Conservation (phyloP, 352 stramenopile species). For the Phytophthora sansomeana region DNA sequence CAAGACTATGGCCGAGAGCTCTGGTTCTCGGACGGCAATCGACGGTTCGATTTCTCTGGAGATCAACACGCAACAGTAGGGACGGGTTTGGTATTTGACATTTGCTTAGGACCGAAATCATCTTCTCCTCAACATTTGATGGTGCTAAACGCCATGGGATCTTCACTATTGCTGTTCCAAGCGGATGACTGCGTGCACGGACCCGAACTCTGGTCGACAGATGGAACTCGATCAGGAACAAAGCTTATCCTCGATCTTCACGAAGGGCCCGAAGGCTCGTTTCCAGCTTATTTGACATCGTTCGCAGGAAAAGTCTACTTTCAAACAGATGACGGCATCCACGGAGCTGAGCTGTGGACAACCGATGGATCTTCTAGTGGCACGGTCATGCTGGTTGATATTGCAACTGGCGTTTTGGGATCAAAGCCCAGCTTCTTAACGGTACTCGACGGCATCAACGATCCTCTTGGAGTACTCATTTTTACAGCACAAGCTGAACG, state of each 20-base stretch:
- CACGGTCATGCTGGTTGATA: constrained; percentile 68
- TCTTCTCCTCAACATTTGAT: constrained; percentile 67
- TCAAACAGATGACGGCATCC: constrained; percentile 80
- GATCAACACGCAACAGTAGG: constrained; percentile 39
- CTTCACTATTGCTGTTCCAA: constrained; percentile 72
- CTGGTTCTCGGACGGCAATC: constrained; percentile 64
- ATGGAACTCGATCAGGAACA: constrained; percentile 62
- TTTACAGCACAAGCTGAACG: constrained; percentile 52
- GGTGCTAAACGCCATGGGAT: constrained; percentile 16
- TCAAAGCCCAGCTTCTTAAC: constrained; percentile 55
- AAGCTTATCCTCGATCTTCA: constrained; percentile 70
- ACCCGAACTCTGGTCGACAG: constrained; percentile 81
- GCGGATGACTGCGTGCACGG: constrained; percentile 86
- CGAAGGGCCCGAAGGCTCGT: constrained; percentile 47
- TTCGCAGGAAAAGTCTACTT: constrained; percentile 71
- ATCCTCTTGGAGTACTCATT: constrained; percentile 8
- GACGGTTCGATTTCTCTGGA: constrained; percentile 37
- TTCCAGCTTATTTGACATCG: constrained; percentile 60
- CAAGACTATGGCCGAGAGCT: constrained; percentile 54
- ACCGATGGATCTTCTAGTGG: constrained; percentile 61
- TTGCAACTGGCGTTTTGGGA: constrained; percentile 51
- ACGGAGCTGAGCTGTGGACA: constrained; percentile 83
- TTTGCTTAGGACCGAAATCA: constrained; percentile 48
- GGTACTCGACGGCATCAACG: constrained; percentile 25
- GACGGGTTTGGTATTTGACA: constrained; percentile 68